These are phyloP conservation scores for Chrysophaeum taylorii DNA, from an alignment of 352 stramenopile species.

Conservation along the genomic window DNA sequence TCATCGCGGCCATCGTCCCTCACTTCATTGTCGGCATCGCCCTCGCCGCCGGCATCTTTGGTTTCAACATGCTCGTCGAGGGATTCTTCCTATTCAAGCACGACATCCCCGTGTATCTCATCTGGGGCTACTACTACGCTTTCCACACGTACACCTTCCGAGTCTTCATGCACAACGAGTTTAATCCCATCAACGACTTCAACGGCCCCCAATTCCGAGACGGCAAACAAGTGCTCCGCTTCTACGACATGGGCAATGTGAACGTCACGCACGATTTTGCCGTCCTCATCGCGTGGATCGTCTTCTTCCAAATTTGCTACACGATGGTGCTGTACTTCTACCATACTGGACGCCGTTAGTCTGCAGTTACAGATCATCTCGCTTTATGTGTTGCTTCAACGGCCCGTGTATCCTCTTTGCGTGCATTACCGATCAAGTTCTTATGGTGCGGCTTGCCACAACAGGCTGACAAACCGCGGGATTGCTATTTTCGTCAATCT, in stretches of 20 bases:
- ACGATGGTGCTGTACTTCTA: constrained; percentile 11
- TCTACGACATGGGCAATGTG: constrained; percentile 19
- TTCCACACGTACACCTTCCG: constrained; percentile 74
- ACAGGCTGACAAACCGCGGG: too few relatives aligned
- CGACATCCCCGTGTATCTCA: constrained; percentile 57
- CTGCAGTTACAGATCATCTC: too few relatives aligned
- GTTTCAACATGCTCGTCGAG: constrained; percentile 70
- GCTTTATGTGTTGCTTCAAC: too few relatives aligned
- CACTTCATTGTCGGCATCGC: constrained; percentile 74
- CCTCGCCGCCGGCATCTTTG: constrained; percentile 58
- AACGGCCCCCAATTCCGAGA: background rate
- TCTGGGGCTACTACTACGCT: constrained; percentile 66
- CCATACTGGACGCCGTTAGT: too few relatives aligned
- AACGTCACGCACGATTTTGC: constrained; percentile 14
- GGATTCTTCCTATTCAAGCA: constrained; percentile 62
- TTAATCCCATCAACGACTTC: constrained; percentile 30
- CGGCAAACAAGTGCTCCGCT: too few relatives aligned
- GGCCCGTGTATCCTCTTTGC: too few relatives aligned
- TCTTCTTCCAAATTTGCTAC: constrained; percentile 18
- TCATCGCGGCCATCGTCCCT: constrained; percentile 58
- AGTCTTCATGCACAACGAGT: constrained; percentile 68
- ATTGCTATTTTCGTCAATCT: too few relatives aligned
- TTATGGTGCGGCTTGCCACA: too few relatives aligned
- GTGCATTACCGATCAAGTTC: too few relatives aligned
- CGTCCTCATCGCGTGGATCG: constrained; percentile 11